These are phyloP conservation scores for Trichocomaceae sp. DNA, from an alignment of 2,329 filamentous ascomycete genomes.

Conservation along the genomic window DNA sequence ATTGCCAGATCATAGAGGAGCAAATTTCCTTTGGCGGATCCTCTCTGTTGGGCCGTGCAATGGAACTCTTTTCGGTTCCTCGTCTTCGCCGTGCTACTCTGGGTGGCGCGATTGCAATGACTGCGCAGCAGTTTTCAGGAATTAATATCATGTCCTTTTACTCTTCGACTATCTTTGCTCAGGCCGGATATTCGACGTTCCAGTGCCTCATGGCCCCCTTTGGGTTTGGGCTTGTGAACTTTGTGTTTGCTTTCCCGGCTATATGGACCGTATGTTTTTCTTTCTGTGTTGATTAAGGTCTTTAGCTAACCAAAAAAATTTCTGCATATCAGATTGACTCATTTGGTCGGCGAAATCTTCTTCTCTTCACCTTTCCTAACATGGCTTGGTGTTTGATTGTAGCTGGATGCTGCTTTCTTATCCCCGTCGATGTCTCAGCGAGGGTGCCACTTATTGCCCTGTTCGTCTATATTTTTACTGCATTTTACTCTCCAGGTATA, in stretches of 20 bases:
- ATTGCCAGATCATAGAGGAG: conserved; percentile 47
- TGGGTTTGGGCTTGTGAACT: conserved; percentile 60
- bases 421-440: conserved; percentile 36
- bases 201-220: conserved; percentile 57
- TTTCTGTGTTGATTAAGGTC: not conserved
- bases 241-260: conserved; percentile 57
- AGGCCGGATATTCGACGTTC: conserved; percentile 51
- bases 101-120: conserved; percentile 74
- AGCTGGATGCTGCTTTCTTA: conserved; percentile 53
- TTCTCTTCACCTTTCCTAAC: conserved; percentile 60
- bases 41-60: conserved; percentile 57
- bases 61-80: conserved; percentile 45
- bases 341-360: conserved; percentile 55
- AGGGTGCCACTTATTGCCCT: conserved; percentile 51
- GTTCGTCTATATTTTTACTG: conserved; percentile 60
- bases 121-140: conserved; percentile 64
- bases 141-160: conserved; percentile 74
- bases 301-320: conserved; percentile 20
- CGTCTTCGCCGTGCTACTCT: conserved; percentile 57
- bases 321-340: conserved; percentile 48
- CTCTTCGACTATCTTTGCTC: conserved; percentile 51
- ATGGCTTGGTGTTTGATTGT: conserved; percentile 64
- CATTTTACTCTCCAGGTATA: conserved; percentile 59
- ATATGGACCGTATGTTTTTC: conserved; percentile 51
- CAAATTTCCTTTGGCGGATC: conserved; percentile 35